Evolutionary conservation across 345 rosid species (phyloP), one percentile per base, ranked within the genome.

Genomic region (Corchorus capsularis): DNA sequence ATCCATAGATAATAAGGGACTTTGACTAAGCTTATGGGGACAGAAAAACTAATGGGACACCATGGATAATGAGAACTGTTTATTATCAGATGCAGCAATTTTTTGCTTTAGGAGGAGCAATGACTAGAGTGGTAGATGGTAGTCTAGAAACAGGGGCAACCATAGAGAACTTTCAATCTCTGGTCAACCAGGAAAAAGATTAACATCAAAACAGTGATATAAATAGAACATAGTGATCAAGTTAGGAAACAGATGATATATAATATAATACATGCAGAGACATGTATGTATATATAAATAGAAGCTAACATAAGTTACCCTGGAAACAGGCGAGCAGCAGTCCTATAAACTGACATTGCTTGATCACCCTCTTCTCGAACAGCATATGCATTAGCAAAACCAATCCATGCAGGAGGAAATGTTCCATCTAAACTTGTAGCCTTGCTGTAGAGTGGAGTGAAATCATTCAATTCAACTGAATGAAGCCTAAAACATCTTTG

Each of bases 271-370:
- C 10, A 13, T 15, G 0, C 3, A 13, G n/a, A n/a, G 52, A 16
- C 12, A 39, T 17, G 27, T 45, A 57, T 20, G 7, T 17, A 57
- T 10, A 54, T 20, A 39, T 49, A 63, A 45, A 73, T 46, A 5
- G 47, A 61, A 43, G 65, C 20, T 22, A 75, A 52, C 53, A 65
- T 32, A 63, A 54, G 59, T 81, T 91, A 96, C 99, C 99, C 98
- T 16, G 99, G 99, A 83, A 96, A 93, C 78, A 96, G 84, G 60
- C 97, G 92, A 76, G 97, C 98, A 65, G 97, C 98, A 53, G 91
- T 90, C 14, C 98, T 96, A 79, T 96, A 96, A 76, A 94, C 97
- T 6, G 96, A 84, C 99, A 96, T 92, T 77, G 98, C 98, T 83
- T 92, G 98, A 80, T 96, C 99, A 72, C 97, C 97, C 85, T 92